A percentile compares a stretch with the other conserved stretches of the same genome.
Conservation (phyloP, 73 alveolate genomes). For the Blepharisma japonicum region DNA sequence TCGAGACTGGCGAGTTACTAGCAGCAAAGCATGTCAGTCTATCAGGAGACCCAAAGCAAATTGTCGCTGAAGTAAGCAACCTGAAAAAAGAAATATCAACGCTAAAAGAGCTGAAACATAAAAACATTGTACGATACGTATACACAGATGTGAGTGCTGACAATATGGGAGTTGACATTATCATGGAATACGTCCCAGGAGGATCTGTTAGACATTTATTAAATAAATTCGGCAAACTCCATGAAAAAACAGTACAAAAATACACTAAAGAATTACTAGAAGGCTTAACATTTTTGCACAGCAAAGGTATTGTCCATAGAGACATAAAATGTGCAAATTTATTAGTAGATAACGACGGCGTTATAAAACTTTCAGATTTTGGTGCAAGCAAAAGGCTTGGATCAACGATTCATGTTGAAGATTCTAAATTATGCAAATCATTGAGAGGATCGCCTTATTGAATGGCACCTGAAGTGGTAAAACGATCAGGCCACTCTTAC, state of each 20-base stretch:
- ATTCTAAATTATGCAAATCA: constrained; percentile 15
- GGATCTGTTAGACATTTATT: constrained; percentile 54
- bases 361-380: constrained; percentile 41
- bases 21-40: constrained; percentile 67
- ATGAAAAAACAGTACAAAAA: constrained; percentile 32
- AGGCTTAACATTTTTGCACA: constrained; percentile 50
- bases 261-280: constrained; percentile 37
- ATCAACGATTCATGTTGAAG: neutral
- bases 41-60: constrained; percentile 11
- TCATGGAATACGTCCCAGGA: constrained; percentile 62
- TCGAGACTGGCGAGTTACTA: constrained; percentile 56
- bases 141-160: constrained; percentile 46
- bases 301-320: constrained; percentile 52
- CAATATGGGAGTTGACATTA: constrained; percentile 41
- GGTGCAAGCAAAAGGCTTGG: constrained; percentile 43
- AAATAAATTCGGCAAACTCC: constrained; percentile 37
- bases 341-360: constrained; percentile 36
- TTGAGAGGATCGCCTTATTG: constrained; percentile 52
- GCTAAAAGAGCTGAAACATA: constrained; percentile 41
- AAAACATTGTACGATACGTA: constrained; percentile 47
- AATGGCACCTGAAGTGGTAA: constrained; percentile 90
- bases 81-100: constrained; percentile 51
- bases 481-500: constrained; percentile 13
- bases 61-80: constrained; percentile 29
- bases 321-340: constrained; percentile 55